Base-by-base conservation (phyloP, 805 yeast genomes). In the Jamesozyma gamospora region DNA sequence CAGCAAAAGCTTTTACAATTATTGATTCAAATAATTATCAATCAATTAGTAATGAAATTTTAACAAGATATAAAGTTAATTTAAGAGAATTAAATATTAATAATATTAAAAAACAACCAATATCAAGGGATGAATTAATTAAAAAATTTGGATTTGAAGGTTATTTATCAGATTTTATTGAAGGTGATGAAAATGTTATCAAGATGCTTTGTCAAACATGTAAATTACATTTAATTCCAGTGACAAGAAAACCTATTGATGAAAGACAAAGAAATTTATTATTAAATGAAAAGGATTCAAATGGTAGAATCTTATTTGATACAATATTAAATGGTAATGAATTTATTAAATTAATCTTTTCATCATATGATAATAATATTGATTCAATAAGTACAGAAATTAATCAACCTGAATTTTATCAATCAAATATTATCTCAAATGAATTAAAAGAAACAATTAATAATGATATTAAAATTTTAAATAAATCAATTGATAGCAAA, bases 121-220 rank as follows among this genome's bases (percentile, higher is more conserved):
- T 55, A 19, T 39, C 66, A 39, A 44, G 41, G 2, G 65, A 64
- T 8, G 53, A 68, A 35, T 49, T 86, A 2, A 51, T 46, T 24
- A 28, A 41, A 0, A 19, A 14, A 19, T 58, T 65, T 17, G 95
- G 95, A 0, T 87, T 92, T 57, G 95, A 83, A 40, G 92, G 95
- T 1, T 84, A 75, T 51, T 48, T 87, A 19, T 59, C 72, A 2
- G 96, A 92, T 50, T 75, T 75, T 45, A 52, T 90, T 2, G 59
- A 62, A 2, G 97, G 95, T 1, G 95, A 95, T 1, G 52, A 58
- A 5, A 71, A 72, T 9, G 94, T 90, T 1, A 54, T 85, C 37
- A 68, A 70, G 39, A 85, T 82, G 86, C 66, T 88, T 26, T 76
- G 82, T 46, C 78, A 74, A 44, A 59, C 64, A 11, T 55, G 67